Evolutionary conservation across 257 asterid genomes (phyloP).

Genomic region (Cruciata laevipes): DNA sequence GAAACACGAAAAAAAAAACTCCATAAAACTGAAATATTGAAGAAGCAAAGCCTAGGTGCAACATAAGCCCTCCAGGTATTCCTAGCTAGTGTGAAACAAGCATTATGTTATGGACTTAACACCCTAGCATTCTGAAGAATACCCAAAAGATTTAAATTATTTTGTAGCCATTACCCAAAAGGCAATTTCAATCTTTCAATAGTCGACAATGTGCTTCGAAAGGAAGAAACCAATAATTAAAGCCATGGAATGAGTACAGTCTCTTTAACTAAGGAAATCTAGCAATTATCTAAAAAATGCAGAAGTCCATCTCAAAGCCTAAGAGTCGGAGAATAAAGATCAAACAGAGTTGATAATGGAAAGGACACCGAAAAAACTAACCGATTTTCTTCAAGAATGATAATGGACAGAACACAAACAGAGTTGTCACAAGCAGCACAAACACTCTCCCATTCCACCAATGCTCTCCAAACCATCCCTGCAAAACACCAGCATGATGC

Average conservation of each 20-base stretch:
- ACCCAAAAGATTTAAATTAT: neutral
- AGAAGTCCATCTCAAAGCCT: neutral
- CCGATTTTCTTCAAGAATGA: conserved; percentile 45
- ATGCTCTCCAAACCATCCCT: conserved; percentile 55
- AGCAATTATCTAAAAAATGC: neutral
- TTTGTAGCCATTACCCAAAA: neutral
- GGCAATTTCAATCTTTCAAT: neutral
- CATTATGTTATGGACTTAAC: neutral
- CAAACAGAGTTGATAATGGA: neutral
- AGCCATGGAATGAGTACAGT: neutral
- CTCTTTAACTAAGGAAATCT: neutral
- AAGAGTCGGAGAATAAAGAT: neutral
- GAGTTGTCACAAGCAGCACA: conserved; percentile 35
- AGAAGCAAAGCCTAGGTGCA: neutral
- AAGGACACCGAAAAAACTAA: conserved; percentile 8
- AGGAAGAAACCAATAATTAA: neutral
- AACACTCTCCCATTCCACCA: conserved; percentile 53
- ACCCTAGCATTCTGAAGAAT: conserved; percentile 3
- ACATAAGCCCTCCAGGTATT: neutral
- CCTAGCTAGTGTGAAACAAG: neutral
- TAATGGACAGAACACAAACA: conserved; percentile 42
- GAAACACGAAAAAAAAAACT: neutral
- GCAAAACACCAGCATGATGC: conserved; percentile 49
- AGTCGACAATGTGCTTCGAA: neutral
- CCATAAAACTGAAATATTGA: neutral